Evolutionary conservation across 805 yeast genomes (phyloP).

Genomic region (Candida berthetii): DNA sequence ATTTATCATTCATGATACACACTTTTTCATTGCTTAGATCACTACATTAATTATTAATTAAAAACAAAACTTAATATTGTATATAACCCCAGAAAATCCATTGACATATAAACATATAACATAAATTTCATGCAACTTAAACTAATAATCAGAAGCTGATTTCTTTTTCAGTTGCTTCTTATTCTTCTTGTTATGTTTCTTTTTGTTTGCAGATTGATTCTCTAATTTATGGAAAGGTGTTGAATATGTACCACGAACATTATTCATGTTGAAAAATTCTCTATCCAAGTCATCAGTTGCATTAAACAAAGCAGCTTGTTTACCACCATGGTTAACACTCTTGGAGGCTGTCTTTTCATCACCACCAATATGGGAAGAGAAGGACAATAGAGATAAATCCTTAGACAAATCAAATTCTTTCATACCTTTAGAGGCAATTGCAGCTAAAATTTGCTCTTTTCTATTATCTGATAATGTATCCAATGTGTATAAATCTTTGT

Average conservation of each 20-base stretch:
- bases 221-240: slow-evolving; percentile 67
- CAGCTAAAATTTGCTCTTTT: slow-evolving; percentile 60
- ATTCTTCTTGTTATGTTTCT: slow-evolving; percentile 73
- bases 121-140: too few relatives aligned
- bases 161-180: slow-evolving; percentile 29
- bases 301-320: slow-evolving; percentile 70
- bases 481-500: slow-evolving; percentile 66
- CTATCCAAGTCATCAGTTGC: slow-evolving; percentile 80
- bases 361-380: slow-evolving; percentile 68
- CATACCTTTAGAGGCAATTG: slow-evolving; percentile 52
- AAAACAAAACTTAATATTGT: too few relatives aligned
- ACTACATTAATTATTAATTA: too few relatives aligned
- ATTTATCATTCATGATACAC: too few relatives aligned
- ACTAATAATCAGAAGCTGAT: not conserved
- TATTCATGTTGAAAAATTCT: slow-evolving; percentile 73
- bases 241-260: slow-evolving; percentile 54
- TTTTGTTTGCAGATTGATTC: slow-evolving; percentile 25
- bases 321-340: slow-evolving; percentile 70
- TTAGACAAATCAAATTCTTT: slow-evolving; percentile 57
- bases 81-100: too few relatives aligned
- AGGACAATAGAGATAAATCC: slow-evolving; percentile 68
- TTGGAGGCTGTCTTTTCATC: slow-evolving; percentile 38
- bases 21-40: too few relatives aligned
- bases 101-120: too few relatives aligned
- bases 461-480: slow-evolving; percentile 65